Evolutionary conservation across 495 filamentous ascomycete species (phyloP), one percentile per base, ranked within the genome.

Genomic region (Clohesyomyces aquaticus): DNA sequence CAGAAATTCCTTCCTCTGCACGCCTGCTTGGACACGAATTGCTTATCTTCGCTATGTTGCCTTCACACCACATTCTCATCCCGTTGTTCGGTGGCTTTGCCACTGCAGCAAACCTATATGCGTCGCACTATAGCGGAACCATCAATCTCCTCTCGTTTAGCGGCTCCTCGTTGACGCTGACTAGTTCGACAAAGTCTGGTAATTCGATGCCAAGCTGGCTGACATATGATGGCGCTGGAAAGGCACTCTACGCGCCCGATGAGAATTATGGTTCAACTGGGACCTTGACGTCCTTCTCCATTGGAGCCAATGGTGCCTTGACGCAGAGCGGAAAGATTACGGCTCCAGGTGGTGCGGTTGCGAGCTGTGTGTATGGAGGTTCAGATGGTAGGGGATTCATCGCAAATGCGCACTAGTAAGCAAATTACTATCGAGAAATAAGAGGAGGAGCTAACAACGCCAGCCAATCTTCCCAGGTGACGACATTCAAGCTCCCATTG

Each of bases 61-160:
- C 54, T 18, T n/a, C 46, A 38, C 11, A 19, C 14, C 21, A 32
- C 1, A n/a, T 65, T 25, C 38, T 57, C 19, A 16, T 65, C 18
- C 49, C 61, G n/a, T 46, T 65, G 29, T 59, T 59, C 23, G 59
- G 59, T 12, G 26, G 42, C 21, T 26, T 65, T 45, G 52, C 61
- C 11, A 51, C 29, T 4, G 61, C 61, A 26, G 53, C 43, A 22
- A 50, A 51, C 21, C 54, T 65, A 14, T 65, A 57, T 49, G 62
- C 56, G 16, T 35, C 62, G 47, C 62, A 65, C 49, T 65, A 65
- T 32, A 65, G 51, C n/a, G 62, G 62, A 25, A 65, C 32, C 1
- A 29, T 65, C 25, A 57, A 57, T 28, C 16, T 23, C 12, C 21
- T 65, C 29, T 46, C 52, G 8, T 65, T 65, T 38, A 55, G 32